Evolutionary conservation across 2,329 filamentous ascomycete species (phyloP).

Genomic region (Neurospora crassa): DNA sequence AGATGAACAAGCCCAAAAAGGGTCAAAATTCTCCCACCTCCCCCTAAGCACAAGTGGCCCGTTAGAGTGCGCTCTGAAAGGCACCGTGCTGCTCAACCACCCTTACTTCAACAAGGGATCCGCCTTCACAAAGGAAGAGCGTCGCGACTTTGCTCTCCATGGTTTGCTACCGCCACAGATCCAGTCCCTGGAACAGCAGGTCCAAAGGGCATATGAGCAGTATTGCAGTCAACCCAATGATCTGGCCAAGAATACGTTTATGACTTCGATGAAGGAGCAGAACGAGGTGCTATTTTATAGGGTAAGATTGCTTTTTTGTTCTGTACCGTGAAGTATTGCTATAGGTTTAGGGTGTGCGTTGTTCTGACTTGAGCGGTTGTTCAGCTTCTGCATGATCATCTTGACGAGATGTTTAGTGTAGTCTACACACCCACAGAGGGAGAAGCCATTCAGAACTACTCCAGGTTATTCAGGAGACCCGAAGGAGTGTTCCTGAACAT

Average conservation of each 20-base stretch:
- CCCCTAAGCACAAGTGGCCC: constrained; percentile 39
- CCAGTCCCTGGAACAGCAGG: constrained; percentile 69
- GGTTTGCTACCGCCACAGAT: constrained; percentile 64
- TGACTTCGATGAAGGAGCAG: constrained; percentile 77
- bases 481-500: constrained; percentile 79
- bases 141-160: constrained; percentile 57
- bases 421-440: constrained; percentile 89
- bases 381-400: constrained; percentile 63
- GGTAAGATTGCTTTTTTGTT: constrained; percentile 29
- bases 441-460: constrained; percentile 80
- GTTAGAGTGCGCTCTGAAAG: constrained; percentile 39
- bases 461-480: constrained; percentile 63
- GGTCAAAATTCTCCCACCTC: constrained; percentile 32
- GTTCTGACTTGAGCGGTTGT: constrained; percentile 2
- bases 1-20: constrained; percentile 5
- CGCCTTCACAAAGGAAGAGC: constrained; percentile 61
- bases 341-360: background rate
- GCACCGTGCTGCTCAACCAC: constrained; percentile 49
- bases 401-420: constrained; percentile 83
- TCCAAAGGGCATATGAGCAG: constrained; percentile 69
- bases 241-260: constrained; percentile 78
- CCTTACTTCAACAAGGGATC: constrained; percentile 78
- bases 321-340: background rate
- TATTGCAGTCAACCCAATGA: constrained; percentile 54
- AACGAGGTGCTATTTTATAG: constrained; percentile 76